These are phyloP conservation scores for Licmophora abbreviata DNA, from an alignment of 108 stramenopile species.

Conservation along the genomic window DNA sequence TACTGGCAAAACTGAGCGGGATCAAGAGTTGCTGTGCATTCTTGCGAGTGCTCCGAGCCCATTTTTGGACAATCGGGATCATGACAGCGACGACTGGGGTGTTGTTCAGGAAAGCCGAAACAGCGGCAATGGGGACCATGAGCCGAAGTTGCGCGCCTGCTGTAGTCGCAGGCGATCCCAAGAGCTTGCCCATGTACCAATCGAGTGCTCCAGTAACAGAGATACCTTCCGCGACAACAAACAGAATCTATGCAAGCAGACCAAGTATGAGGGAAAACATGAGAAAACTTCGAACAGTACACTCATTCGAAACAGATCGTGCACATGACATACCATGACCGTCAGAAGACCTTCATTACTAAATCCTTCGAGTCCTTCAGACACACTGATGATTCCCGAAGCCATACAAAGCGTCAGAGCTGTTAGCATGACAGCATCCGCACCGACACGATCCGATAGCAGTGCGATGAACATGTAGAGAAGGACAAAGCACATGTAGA, in stretches of 20 bases:
- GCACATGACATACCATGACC: slow-evolving; percentile 65
- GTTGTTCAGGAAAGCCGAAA: slow-evolving; percentile 85
- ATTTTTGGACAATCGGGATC: slow-evolving; percentile 81
- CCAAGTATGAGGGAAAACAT: too few relatives aligned
- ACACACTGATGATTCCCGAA: slow-evolving; percentile 49
- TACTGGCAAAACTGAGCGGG: slow-evolving; percentile 76
- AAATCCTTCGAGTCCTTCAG: slow-evolving; percentile 73
- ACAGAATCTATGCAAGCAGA: too few relatives aligned
- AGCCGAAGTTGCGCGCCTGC: slow-evolving; percentile 66
- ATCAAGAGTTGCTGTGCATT: slow-evolving; percentile 64
- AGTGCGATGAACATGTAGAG: slow-evolving; percentile 59
- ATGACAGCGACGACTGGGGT: slow-evolving; percentile 85
- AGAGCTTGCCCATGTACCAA: slow-evolving; percentile 79
- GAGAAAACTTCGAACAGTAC: too few relatives aligned
- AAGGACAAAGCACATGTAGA: slow-evolving; percentile 48
- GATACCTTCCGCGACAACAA: slow-evolving; percentile 80
- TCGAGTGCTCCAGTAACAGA: slow-evolving; percentile 77
- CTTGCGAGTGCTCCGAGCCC: slow-evolving; percentile 58
- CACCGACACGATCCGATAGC: slow-evolving; percentile 56
- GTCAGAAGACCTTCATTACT: slow-evolving; percentile 74
- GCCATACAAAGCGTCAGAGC: slow-evolving; percentile 69
- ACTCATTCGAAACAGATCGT: too few relatives aligned
- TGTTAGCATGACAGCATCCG: slow-evolving; percentile 63
- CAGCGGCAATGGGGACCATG: slow-evolving; percentile 45
- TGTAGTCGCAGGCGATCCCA: slow-evolving; percentile 55